Evolutionary conservation across 2,329 filamentous ascomycete genomes (phyloP), one percentile per base, ranked within the genome.

Genomic region (Rhinocladiella similis): DNA sequence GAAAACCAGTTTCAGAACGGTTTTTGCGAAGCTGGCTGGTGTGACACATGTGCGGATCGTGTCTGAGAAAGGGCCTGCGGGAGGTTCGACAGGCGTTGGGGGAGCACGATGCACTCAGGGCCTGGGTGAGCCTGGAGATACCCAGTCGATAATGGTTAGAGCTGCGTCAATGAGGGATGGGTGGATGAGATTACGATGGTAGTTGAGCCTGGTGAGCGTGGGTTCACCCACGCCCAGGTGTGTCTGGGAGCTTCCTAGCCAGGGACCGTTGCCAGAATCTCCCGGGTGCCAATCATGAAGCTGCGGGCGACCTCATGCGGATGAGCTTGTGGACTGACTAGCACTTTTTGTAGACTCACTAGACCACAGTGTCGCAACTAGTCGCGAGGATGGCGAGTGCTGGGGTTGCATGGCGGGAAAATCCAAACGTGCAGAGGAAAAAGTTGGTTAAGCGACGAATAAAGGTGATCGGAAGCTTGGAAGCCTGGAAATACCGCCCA

Each of bases 31-130:
- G 14, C 22, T 46, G 43, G 19, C 39, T 48, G 48, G 51, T 46
- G 57, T 59, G 45, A 53, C 56, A 56, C 33, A 50, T 22, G 48
- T 18, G 53, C 57, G 47, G 49, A 59, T 56, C 45, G 29, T 45
- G 52, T 53, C 50, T 47, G 42, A 20, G 42, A 53, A 35, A 19
- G 7, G 13, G 19, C 41, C 20, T 35, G 35, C 25, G 38, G 39
- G 27, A 35, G 29, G 33, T 22, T 47, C 41, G 33, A 38, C 22
- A 16, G 41, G 35, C 16, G 19, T 45, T 35, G 25, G 36, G 20
- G 19, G 43, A 25, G 19, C 43, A 46, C 43, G 25, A 27, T 25
- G 25, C 20, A 16, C 20, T 9, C 22, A 29, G 19, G n/a, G 16
- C 39, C 25, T n/a, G 19, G 6, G 19, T 13, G 10, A 7, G 13